Percentiles rank a stretch among this genome's conserved stretches.
phyloP scores from a whole-genome alignment of 768 basidiomycete species.

The Amanita jacksonii region DNA sequence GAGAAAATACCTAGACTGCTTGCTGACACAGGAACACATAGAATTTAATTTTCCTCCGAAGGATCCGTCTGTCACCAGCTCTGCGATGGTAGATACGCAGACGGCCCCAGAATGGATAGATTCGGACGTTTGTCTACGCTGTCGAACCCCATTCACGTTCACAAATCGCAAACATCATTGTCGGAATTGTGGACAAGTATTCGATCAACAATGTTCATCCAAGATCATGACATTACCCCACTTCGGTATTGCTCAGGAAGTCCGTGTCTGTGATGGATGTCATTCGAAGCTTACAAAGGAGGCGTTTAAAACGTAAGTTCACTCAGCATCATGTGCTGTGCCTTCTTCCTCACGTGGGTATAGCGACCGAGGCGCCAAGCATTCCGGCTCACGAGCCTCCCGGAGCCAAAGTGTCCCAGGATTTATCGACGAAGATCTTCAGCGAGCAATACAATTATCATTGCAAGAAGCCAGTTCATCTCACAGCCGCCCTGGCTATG shows the following conservation, averaged over 20 bases:
- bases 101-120: constrained; percentile 97
- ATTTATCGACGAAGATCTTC: constrained; percentile 77
- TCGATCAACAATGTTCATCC: constrained; percentile 88
- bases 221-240: constrained; percentile 80
- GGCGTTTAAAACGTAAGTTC: constrained; percentile 40
- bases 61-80: constrained; percentile 55
- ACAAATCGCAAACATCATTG: constrained; percentile 99
- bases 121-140: constrained; percentile 89
- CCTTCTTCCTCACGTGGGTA: neutral
- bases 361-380: constrained; percentile 27
- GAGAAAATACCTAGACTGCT: constrained; percentile 1
- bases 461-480: constrained; percentile 63
- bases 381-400: constrained; percentile 37
- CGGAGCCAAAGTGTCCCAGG: constrained; percentile 52
- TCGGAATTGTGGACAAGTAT: constrained; percentile 94
- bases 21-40: constrained; percentile 17
- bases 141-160: constrained; percentile 83
- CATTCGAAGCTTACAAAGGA: constrained; percentile 66
- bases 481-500: constrained; percentile 54
- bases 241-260: constrained; percentile 87
- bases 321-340: neutral
- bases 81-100: constrained; percentile 85
- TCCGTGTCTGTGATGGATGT: constrained; percentile 91
- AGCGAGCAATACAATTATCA: constrained; percentile 88
- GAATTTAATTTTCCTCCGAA: constrained; percentile 83